Evolutionary conservation across 805 yeast species (phyloP).

Genomic region (Candida ascalaphidarum): DNA sequence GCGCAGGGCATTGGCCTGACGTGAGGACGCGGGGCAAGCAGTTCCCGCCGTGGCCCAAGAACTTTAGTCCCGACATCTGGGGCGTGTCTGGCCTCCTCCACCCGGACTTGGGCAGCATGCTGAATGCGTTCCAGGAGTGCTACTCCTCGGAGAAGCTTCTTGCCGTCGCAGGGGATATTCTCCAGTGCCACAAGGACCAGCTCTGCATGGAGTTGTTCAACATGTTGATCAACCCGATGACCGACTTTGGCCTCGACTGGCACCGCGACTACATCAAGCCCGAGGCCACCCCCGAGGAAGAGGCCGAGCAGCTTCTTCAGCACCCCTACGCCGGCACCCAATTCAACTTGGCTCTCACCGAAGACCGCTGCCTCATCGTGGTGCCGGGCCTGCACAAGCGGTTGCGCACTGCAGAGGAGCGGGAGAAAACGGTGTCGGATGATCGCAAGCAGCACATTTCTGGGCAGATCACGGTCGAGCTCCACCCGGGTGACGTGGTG

Average conservation of each 20-base stretch:
- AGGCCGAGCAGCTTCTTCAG: constrained; percentile 25
- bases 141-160: constrained; percentile 32
- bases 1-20: constrained; percentile 40
- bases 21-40: constrained; percentile 45
- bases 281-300: constrained; percentile 37
- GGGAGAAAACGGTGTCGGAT: constrained; percentile 27
- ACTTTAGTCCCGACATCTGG: constrained; percentile 45
- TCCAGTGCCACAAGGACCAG: constrained; percentile 25
- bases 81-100: constrained; percentile 41
- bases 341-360: constrained; percentile 40
- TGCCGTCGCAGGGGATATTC: constrained; percentile 31
- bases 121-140: constrained; percentile 29
- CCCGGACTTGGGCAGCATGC: constrained; percentile 32
- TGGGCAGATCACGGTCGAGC: constrained; percentile 31
- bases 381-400: constrained; percentile 41
- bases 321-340: constrained; percentile 41
- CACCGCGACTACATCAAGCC: constrained; percentile 44
- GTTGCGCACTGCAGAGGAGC: constrained; percentile 35
- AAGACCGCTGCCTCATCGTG: constrained; percentile 39
- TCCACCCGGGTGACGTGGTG: constrained; percentile 42
- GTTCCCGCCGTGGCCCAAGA: constrained; percentile 50
- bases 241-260: constrained; percentile 47
- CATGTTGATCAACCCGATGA: constrained; percentile 44
- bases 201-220: constrained; percentile 42
- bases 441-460: constrained; percentile 24